phyloP scores from a whole-genome alignment of 306 rosid species.

The Albizia julibrissin region DNA sequence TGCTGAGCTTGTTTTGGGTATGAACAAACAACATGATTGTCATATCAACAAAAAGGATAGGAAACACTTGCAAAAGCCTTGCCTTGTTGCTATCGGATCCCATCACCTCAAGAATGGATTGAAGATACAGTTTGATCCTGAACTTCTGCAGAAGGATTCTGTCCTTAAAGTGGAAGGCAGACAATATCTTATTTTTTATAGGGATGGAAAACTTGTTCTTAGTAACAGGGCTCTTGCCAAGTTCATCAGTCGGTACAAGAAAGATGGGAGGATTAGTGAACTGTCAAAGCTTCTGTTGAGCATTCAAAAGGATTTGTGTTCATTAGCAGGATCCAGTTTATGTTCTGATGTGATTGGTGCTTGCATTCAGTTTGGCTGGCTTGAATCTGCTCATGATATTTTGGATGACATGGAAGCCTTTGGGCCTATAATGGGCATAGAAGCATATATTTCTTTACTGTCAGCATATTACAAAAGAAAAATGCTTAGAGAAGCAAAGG shows the following conservation, averaged over 20 bases:
- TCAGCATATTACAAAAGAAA: conserved; percentile 58
- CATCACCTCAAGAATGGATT: conserved; percentile 54
- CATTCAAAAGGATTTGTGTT: conserved; percentile 50
- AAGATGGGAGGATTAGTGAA: conserved; percentile 50
- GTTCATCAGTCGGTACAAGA: conserved; percentile 57
- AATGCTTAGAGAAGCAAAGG: conserved; percentile 71
- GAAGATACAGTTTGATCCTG: conserved; percentile 66
- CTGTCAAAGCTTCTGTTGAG: conserved; percentile 63
- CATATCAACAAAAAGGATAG: conserved; percentile 32
- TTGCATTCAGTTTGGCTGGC: conserved; percentile 82
- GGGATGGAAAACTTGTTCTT: conserved; percentile 68
- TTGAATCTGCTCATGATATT: conserved; percentile 86
- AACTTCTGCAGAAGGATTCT: conserved; percentile 63
- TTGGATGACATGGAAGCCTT: conserved; percentile 70
- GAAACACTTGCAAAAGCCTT: conserved; percentile 41
- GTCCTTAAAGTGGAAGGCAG: conserved; percentile 66
- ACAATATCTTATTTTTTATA: conserved; percentile 52
- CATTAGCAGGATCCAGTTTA: conserved; percentile 56
- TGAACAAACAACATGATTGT: conserved; percentile 47
- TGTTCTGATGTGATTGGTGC: conserved; percentile 61
- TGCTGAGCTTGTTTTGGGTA: conserved; percentile 62
- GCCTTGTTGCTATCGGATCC: conserved; percentile 73
- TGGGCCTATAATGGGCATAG: conserved; percentile 43
- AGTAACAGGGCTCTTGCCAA: conserved; percentile 65
- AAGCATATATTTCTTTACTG: conserved; percentile 50